Base-by-base conservation (phyloP, 163 green algal genomes). In the Trebouxia gelatinosa region DNA sequence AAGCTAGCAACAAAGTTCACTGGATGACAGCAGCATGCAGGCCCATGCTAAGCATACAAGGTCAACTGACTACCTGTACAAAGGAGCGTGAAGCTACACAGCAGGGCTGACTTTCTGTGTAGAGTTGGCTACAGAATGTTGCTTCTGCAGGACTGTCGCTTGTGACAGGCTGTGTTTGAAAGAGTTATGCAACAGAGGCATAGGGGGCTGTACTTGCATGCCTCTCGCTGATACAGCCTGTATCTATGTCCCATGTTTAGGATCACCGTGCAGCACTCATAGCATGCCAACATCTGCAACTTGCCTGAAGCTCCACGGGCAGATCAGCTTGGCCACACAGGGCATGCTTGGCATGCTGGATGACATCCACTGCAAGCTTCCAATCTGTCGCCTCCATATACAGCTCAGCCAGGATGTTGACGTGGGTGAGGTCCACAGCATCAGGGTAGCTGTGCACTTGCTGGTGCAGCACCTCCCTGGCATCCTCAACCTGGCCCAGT, bases 351-450 rank as follows among this genome's bases (percentile, higher is more conserved):
- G 84, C 81, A n/a, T 77, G 71, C 74, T 85, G 70, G 34, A 94
- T 87, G 29, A 93, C 78, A 21, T 43, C 29, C 16, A 91, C 32
- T 11, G 77, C 83, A 5, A 75, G 65, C 0, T n/a, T 38, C 70
- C 85, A 92, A 23, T 75, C 38, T 3, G 80, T 72, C 0, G 66
- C 29, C 66, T 91, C 84, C 70, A 94, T 90, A 80, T 92, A 90
- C 21, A 97, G 88, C 84, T 97, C 93, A 0, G 87, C 82, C 61
- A 97, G 82, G 38, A 97, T 93, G 89, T 97, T 97, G 83, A 97
- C 80, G 72, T 93, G 85, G 21, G 90, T 95, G 11, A 95, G 81
- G 77, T 97, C 91, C 1, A 72, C 70, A n/a, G 79, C 48, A 21
- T 50, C 61, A 26, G 87, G 84, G 70, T 85, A 79, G 19, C 70